Evolutionary conservation across 2,329 filamentous ascomycete species (phyloP), one percentile per base, ranked within the genome.

Genomic region (Bipolaris oryzae): DNA sequence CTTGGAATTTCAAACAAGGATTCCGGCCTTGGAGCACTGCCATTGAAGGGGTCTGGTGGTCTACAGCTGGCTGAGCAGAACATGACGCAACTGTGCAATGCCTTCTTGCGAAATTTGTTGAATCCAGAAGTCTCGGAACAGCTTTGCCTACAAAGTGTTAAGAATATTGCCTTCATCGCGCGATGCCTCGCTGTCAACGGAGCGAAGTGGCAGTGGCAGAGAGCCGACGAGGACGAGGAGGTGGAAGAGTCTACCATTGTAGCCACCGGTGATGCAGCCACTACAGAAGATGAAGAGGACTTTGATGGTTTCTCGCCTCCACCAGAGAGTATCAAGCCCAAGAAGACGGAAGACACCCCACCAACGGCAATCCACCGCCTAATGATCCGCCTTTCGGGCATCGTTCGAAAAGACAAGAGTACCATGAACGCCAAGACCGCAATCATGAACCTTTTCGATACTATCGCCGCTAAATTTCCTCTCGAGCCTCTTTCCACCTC

Each of bases 131-230:
- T 94, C 7, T 87, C 88, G 15, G 89, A 95, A 68, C 83, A 87
- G 9, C 80, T 98, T n/a, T 90, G 90, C 1, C 82, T 86, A 39
- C 91, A 96, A 72, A 87, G 87, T 11, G 86, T 91, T 3, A 89
- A 92, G 63, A 92, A 96, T 61, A 80, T 96, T 34, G 83, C 94
- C 35, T 96, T 96, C 80, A 81, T 99, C 0, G 91, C 88, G 39
- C 86, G 82, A 58, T 87, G 79, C 69, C 84, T 85, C 56, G 83
- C 83, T 13, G 83, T 83, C 33, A 90, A 88, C 61, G 79, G 81
- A 68, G 67, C 82, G 42, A 75, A 67, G 21, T 85, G 74, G 79
- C 77, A 71, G 63, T 75, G 62, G 52, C 71, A 74, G 5, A 79
- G 80, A 16, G 75, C 77, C 7, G 76, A 76, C n/a, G 80, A 80